Base-by-base conservation (phyloP, 2,329 filamentous ascomycete species). In the Aaosphaeria arxii region DNA sequence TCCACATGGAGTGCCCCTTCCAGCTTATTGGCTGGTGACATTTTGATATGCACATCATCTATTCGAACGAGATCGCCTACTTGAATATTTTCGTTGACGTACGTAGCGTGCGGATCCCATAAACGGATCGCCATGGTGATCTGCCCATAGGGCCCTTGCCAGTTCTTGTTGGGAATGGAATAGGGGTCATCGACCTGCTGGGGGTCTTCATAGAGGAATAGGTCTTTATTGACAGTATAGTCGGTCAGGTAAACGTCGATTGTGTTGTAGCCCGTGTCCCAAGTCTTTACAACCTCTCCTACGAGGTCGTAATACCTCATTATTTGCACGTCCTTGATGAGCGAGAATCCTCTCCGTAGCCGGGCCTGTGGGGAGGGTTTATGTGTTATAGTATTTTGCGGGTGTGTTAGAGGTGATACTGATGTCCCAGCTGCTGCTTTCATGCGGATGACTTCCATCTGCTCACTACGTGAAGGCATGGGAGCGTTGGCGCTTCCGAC, bases 201-300 rank as follows among this genome's bases (percentile, higher is more conserved):
- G 11, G 67, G 70, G 59, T 46, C 35, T 1, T 65, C 54, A 11
- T 82, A 83, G 33, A 83, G 69, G 54, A 78, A 85, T 49, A 96
- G 84, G 1, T 61, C 50, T 0, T 75, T 61, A 59, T 96, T 89
- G 44, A 81, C 72, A 0, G 90, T 95, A 66, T 91, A 96, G 68
- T 96, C 91, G 0, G 88, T 87, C 13, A 95, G 73, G 74, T 91
- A 91, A 0, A 96, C 54, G 5, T 83, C 81, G 9, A 81, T 70
- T 48, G 71, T 79, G 29, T 74, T 69, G 41, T 70, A 66, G 6
- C 58, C 64, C 11, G 40, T 42, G 7, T 47, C 57, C 55, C 74
- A 81, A 1, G 77, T 72, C 55, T 79, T 84, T 42, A 91, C 79
- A 2, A 95, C 82, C 61, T 91, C 80, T 1, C 81, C 90, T 13